Conservation (phyloP, 345 rosid species). For the Combretum micranthum region DNA sequence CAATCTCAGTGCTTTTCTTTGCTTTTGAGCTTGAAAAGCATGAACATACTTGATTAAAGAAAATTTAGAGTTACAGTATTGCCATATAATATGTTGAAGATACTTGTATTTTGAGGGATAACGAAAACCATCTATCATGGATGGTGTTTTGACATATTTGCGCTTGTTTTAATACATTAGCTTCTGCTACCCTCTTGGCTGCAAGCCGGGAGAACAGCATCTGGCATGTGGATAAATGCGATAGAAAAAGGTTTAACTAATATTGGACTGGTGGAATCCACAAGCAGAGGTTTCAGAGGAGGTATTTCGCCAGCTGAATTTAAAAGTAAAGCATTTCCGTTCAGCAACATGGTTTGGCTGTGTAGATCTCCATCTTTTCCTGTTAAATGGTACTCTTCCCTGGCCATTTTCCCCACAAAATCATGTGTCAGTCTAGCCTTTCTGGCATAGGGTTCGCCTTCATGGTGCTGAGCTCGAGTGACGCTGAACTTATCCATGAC, state of each 20-base stretch:
- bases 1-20: no score
- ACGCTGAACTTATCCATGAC: slow-evolving; percentile 33
- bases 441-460: slow-evolving; percentile 11
- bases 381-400: slow-evolving; percentile 88
- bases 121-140: no score
- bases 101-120: no score
- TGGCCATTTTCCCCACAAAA: slow-evolving; percentile 15
- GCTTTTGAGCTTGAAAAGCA: no score
- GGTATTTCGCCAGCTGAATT: slow-evolving; percentile 62
- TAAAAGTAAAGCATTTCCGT: slow-evolving; percentile 57
- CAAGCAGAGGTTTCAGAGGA: slow-evolving; percentile 38
- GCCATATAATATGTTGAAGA: no score
- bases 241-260: slow-evolving; percentile 57
- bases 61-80: no score
- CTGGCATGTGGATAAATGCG: slow-evolving; percentile 58
- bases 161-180: no score
- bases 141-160: no score
- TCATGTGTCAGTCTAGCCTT: slow-evolving; percentile 13
- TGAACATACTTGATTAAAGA: no score
- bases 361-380: slow-evolving; percentile 71
- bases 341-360: slow-evolving; percentile 75
- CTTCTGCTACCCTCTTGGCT: slow-evolving; percentile 18
- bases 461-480: slow-evolving; percentile 16
- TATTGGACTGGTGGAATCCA: slow-evolving; percentile 41
- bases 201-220: slow-evolving; percentile 47